Conservation (phyloP, 2,329 filamentous ascomycete species). For the Botrytis sinoallii region DNA sequence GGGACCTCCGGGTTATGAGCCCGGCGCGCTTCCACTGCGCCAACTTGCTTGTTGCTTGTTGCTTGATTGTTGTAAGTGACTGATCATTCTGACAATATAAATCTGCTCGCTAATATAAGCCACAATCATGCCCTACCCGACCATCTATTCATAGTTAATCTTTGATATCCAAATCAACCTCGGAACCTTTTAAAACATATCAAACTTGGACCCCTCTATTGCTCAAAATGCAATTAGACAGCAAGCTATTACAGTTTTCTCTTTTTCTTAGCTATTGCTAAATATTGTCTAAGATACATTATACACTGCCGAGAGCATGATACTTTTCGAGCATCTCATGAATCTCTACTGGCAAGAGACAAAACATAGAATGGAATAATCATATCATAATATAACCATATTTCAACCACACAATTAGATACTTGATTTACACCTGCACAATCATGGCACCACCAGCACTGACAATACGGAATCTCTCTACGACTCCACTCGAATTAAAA, state of each 20-base stretch:
- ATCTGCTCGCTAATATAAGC: accelerated
- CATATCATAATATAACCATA: background rate
- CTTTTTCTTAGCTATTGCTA: background rate
- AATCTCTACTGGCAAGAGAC: background rate
- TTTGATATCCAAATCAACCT: background rate
- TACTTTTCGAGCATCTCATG: background rate
- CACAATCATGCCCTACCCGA: background rate
- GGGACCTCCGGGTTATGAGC: slow-evolving; percentile 42
- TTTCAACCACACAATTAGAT: background rate
- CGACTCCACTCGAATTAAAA: slow-evolving; percentile 68
- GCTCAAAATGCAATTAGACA: background rate
- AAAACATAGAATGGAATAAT: slow-evolving; percentile 4
- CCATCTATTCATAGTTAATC: background rate
- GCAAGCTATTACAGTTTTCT: background rate
- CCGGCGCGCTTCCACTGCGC: slow-evolving; percentile 41
- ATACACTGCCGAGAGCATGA: background rate
- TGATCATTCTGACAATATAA: accelerated
- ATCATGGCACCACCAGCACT: slow-evolving; percentile 43
- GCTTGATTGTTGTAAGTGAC: background rate
- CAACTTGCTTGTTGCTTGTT: slow-evolving; percentile 34
- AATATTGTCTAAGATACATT: background rate
- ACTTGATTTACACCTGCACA: background rate
- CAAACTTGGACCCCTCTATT: background rate
- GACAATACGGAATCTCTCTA: slow-evolving; percentile 79
- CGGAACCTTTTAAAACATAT: background rate